These are phyloP conservation scores for Taphrina deformans DNA, from an alignment of 1,139 yeast species.

Conservation along the genomic window DNA sequence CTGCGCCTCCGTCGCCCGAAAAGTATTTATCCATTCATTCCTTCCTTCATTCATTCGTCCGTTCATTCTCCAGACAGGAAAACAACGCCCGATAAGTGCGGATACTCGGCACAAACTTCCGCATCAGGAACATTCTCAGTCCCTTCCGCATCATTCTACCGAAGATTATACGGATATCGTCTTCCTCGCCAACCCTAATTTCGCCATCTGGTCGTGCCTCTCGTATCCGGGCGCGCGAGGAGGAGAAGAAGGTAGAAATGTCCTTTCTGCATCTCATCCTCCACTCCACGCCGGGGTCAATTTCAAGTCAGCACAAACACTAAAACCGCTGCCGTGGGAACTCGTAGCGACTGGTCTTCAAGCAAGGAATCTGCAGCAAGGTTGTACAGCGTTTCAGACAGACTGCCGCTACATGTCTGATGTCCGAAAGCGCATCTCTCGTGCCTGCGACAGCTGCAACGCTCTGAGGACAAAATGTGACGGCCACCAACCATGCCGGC, in stretches of 20 bases:
- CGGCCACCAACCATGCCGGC: conserved; percentile 19
- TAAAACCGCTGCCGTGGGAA: too few relatives aligned
- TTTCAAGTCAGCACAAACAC: too few relatives aligned
- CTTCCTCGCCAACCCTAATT: background rate
- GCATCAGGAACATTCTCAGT: too few relatives aligned
- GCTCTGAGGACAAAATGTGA: conserved; percentile 27
- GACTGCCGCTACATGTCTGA: conserved; percentile 10
- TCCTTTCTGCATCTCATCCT: background rate
- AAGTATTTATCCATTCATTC: too few relatives aligned
- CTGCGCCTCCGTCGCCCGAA: too few relatives aligned
- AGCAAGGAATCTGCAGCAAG: too few relatives aligned
- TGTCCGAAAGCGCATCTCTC: conserved; percentile 42
- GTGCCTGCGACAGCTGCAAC: conserved; percentile 51
- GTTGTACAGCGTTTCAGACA: background rate
- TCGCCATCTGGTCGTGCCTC: background rate
- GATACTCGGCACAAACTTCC: too few relatives aligned
- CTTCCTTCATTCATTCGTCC: too few relatives aligned
- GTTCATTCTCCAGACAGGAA: too few relatives aligned
- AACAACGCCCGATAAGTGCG: too few relatives aligned
- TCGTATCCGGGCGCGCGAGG: background rate
- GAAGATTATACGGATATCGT: background rate
- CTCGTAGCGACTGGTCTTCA: background rate
- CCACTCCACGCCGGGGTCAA: too few relatives aligned
- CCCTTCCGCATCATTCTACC: background rate
- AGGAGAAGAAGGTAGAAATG: background rate